phyloP scores from a whole-genome alignment of 257 asterid species.

The Nicotiana sylvestris region DNA sequence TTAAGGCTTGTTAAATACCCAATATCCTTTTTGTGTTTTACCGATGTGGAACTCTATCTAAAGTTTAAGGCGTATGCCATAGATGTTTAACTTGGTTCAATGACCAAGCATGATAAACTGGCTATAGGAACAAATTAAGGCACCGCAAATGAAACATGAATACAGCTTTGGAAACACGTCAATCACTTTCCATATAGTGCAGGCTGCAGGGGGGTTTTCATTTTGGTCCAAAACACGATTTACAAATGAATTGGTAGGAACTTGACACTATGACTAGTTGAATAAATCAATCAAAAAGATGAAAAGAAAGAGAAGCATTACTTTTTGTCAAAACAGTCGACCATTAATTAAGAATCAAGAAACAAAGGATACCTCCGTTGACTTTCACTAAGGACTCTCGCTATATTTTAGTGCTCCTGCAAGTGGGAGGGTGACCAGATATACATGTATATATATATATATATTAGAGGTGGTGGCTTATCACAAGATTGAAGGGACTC shows the following conservation, averaged over 20 bases:
- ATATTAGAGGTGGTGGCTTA: slow-evolving; percentile 11
- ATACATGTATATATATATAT: neutral
- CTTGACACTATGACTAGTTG: neutral
- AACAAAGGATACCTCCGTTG: neutral
- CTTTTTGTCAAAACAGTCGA: neutral
- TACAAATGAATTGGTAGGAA: neutral
- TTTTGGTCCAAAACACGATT: slow-evolving; percentile 1
- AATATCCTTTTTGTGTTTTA: too few species aligned
- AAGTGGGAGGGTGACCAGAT: slow-evolving; percentile 21
- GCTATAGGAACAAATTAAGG: neutral
- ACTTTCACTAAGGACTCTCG: neutral
- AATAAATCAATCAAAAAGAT: slow-evolving; percentile 10
- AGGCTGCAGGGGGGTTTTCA: neutral
- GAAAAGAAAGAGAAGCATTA: neutral
- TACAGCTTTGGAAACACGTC: neutral
- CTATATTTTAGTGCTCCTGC: slow-evolving; percentile 19
- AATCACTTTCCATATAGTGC: neutral
- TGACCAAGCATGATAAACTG: neutral
- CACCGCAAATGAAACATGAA: neutral
- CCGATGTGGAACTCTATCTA: too few species aligned
- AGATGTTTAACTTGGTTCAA: neutral
- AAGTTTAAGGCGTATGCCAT: too few species aligned
- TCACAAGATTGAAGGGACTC: slow-evolving; percentile 10
- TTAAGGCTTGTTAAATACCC: too few species aligned
- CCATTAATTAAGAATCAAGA: slow-evolving; percentile 9